phyloP scores from a whole-genome alignment of 345 rosid species.

The Barbarea vulgaris region DNA sequence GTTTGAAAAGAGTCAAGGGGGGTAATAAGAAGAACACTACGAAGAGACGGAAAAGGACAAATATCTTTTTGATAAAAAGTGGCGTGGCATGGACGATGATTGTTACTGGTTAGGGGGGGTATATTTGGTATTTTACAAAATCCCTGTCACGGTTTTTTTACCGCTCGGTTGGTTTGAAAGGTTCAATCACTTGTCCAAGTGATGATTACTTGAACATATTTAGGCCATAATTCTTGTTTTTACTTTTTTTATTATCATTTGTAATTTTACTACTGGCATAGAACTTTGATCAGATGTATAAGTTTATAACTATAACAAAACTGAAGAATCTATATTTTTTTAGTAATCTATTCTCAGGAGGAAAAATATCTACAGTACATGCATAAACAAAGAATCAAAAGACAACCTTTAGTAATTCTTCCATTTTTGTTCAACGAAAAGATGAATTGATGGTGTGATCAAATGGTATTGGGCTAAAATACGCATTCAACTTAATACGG shows the following conservation, averaged over 20 bases:
- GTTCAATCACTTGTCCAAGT: background rate
- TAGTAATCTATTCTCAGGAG: background rate
- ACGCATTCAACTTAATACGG: background rate
- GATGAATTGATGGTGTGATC: background rate
- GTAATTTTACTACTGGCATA: background rate
- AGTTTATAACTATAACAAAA: too few species aligned
- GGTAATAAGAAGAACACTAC: background rate
- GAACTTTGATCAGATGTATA: background rate
- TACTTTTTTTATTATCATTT: background rate
- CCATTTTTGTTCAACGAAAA: background rate
- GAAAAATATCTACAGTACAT: too few species aligned
- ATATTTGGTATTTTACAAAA: background rate
- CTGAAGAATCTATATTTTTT: background rate
- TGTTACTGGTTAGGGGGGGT: constrained; percentile 11
- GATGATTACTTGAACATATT: background rate
- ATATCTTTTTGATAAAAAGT: background rate
- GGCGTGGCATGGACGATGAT: background rate
- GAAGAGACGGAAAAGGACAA: background rate
- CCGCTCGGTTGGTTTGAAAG: background rate
- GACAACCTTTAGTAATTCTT: background rate
- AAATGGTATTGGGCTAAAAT: background rate
- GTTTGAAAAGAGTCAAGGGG: too few species aligned
- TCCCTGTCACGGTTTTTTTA: background rate
- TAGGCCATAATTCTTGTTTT: too few species aligned
- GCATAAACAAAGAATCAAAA: too few species aligned